phyloP scores from a whole-genome alignment of 352 stramenopile genomes.

The Phytophthora fragariaefolia region DNA sequence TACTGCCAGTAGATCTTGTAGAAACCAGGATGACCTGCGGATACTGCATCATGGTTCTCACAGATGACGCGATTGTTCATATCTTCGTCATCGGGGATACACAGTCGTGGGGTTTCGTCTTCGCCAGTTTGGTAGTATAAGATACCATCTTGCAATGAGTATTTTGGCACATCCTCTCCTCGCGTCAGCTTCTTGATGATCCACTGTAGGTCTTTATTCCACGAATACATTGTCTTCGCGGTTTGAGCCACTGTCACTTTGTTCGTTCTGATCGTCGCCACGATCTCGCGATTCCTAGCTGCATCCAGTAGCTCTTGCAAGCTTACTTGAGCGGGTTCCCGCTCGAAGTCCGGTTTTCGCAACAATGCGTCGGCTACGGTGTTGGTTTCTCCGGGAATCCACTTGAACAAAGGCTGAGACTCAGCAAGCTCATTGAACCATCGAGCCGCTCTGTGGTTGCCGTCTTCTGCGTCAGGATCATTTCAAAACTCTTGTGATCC shows the following conservation, averaged over 20 bases:
- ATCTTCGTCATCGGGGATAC: slow-evolving; percentile 20
- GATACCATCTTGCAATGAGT: slow-evolving; percentile 1
- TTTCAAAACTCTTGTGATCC: too few species aligned
- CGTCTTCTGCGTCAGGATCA: too few species aligned
- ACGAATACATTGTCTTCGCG: background rate
- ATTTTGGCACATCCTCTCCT: slow-evolving; percentile 2
- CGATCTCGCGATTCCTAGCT: too few species aligned
- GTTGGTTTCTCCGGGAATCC: too few species aligned
- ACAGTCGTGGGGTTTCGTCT: slow-evolving; percentile 6
- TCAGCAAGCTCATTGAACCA: too few species aligned
- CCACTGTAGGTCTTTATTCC: background rate
- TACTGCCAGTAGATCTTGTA: slow-evolving; percentile 14
- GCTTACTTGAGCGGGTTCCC: slow-evolving; percentile 6
- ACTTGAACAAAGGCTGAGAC: too few species aligned
- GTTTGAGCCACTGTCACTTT: background rate
- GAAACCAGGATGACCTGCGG: background rate
- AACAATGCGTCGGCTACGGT: too few species aligned
- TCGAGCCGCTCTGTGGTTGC: too few species aligned
- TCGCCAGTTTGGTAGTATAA: slow-evolving; percentile 12
- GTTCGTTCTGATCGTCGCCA: background rate
- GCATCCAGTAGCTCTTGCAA: slow-evolving; percentile 8
- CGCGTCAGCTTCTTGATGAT: slow-evolving; percentile 5
- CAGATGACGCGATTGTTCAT: slow-evolving; percentile 26
- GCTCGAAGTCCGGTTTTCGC: slow-evolving; percentile 8
- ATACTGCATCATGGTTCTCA: slow-evolving; percentile 19